Conservation (phyloP, 1,284 basidiomycete species). For the Rhodotorula mucilaginosa region DNA sequence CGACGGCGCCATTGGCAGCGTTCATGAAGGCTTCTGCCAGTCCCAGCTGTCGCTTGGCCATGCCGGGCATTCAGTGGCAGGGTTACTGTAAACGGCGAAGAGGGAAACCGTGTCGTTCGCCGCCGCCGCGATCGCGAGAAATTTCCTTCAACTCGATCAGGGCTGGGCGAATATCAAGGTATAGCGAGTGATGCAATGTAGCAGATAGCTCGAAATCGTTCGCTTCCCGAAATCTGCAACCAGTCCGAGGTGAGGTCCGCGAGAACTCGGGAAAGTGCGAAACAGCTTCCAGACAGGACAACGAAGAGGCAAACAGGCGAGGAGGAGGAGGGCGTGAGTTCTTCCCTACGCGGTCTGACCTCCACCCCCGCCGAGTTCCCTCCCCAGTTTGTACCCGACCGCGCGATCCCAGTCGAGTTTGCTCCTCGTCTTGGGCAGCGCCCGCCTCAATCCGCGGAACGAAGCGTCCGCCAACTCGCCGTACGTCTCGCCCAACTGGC, state of each 20-base stretch:
- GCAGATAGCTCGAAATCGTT: too few relatives aligned
- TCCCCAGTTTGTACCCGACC: slow-evolving; percentile 75
- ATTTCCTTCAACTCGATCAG: too few relatives aligned
- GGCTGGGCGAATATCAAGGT: too few relatives aligned
- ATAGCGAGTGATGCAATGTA: too few relatives aligned
- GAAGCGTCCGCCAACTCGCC: slow-evolving; percentile 83
- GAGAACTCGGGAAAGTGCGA: background rate
- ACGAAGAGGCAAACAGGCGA: too few relatives aligned
- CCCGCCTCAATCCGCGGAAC: slow-evolving; percentile 82
- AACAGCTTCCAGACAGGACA: too few relatives aligned
- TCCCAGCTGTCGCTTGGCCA: slow-evolving; percentile 24
- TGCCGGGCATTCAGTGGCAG: background rate
- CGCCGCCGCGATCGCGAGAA: too few relatives aligned
- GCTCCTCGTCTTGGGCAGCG: slow-evolving; percentile 71
- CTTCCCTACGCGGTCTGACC: background rate
- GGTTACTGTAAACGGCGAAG: background rate
- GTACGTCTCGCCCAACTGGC: slow-evolving; percentile 73
- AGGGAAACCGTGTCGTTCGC: too few relatives aligned
- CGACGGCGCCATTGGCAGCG: background rate
- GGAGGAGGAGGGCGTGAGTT: too few relatives aligned
- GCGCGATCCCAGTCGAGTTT: slow-evolving; percentile 66
- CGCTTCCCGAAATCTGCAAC: too few relatives aligned
- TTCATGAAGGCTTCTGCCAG: slow-evolving; percentile 16
- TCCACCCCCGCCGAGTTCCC: slow-evolving; percentile 58
- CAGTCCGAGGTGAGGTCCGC: too few relatives aligned